Base-by-base conservation (phyloP, 1,284 basidiomycete genomes). In the Tylopilus orsonianus region DNA sequence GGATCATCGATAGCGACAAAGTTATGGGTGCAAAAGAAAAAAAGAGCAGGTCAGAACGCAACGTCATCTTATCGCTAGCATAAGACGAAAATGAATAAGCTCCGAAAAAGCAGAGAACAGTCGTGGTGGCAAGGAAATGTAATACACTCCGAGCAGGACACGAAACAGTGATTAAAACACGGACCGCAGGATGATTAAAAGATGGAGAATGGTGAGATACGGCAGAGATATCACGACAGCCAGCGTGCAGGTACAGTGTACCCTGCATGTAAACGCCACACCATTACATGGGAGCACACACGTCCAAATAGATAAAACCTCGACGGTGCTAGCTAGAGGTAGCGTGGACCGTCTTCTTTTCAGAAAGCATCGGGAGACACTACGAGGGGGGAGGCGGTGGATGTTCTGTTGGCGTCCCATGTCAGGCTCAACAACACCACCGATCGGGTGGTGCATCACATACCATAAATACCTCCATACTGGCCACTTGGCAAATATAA, bases 381-480 rank as follows among this genome's bases (percentile, higher is more conserved):
- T 47, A 66, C 13, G 61, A 48, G 24, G 56, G 46, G 24, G 56
- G 19, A 5, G 50, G 41, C 14, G 46, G 39, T 4, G 46, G 43
- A 49, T 56, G 41, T 41, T 53, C 65, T 63, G 35, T 34, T n/a
- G 5, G 24, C 16, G 18, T 13, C 32, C 35, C 45, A 22, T 29
- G 36, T 59, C 22, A 61, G 37, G 7, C 2, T 26, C 13, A 20
- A 29, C 30, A 8, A 19, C 41, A 19, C 4, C 14, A 7, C 19
- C 2, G 13, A 18, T 10, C 18, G 8, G 14, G n/a, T 16, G 26
- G 16, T 8, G 10, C 20, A 26, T 32, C 29, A 57, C 65, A 44
- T 18, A 65, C 63, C 61, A 52, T 65, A 69, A 35, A 65, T 54
- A 48, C 33, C 33, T 10, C 41, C 52, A 41, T 67, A 65, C 29